These are phyloP conservation scores for Fusarium staphyleae DNA, from an alignment of 2,329 filamentous ascomycete genomes.

Conservation along the genomic window DNA sequence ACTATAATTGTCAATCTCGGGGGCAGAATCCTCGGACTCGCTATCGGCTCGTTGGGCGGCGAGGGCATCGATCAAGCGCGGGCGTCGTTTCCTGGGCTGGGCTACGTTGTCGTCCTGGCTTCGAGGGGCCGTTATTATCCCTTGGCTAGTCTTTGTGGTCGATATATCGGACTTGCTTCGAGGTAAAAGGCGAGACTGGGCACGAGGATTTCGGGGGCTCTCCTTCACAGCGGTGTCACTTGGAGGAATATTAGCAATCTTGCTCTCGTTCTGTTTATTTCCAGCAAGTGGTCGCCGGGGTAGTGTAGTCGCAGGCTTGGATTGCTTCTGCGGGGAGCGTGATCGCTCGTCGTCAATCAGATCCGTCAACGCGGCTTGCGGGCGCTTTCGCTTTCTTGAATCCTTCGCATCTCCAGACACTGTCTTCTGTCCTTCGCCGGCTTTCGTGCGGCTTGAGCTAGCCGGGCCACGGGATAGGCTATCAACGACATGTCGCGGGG, in stretches of 20 bases:
- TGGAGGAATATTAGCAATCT: neutral
- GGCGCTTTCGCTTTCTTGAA: conserved; percentile 38
- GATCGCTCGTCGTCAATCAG: conserved; percentile 11
- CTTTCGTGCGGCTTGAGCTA: conserved; percentile 3
- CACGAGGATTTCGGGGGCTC: conserved; percentile 9
- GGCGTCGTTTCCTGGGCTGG: conserved; percentile 28
- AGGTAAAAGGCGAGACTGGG: conserved; percentile 8
- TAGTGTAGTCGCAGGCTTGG: conserved; percentile 17
- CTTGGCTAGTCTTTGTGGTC: conserved; percentile 1
- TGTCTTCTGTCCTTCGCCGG: conserved; percentile 8
- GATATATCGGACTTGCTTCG: conserved; percentile 18
- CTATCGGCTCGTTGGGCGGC: conserved; percentile 50
- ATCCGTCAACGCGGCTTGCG: conserved; percentile 14
- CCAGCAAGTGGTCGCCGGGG: conserved; percentile 14
- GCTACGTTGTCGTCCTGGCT: conserved; percentile 4
- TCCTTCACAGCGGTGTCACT: conserved; percentile 10
- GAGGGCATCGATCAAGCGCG: conserved; percentile 54
- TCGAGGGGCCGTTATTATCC: conserved; percentile 1
- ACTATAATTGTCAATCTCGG: conserved; percentile 9
- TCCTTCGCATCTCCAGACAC: conserved; percentile 25
- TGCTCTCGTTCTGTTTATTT: conserved; percentile 6
- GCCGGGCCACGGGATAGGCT: conserved; percentile 10
- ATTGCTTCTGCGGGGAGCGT: conserved; percentile 9
- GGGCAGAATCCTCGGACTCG: conserved; percentile 40
- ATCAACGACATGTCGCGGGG: conserved; percentile 11